phyloP scores from a whole-genome alignment of 163 green algal species.

The Volvox carteri region DNA sequence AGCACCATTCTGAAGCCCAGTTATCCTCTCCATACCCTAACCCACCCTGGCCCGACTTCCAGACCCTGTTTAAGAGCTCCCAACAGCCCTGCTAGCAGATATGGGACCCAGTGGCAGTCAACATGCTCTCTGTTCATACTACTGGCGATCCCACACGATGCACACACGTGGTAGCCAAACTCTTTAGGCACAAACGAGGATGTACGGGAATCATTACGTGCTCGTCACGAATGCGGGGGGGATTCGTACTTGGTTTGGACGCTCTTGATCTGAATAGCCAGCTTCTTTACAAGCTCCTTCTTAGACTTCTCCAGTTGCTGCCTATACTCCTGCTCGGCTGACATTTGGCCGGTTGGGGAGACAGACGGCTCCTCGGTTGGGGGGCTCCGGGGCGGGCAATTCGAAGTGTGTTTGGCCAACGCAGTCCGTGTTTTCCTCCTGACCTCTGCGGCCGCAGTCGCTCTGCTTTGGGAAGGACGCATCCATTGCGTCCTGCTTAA shows the following conservation, averaged over 20 bases:
- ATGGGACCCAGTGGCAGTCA: no score
- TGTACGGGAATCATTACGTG: no score
- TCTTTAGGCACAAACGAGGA: no score
- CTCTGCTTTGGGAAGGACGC: constrained; percentile 20
- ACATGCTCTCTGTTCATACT: no score
- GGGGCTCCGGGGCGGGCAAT: neutral
- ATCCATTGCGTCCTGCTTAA: constrained; percentile 40
- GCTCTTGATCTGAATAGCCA: constrained; percentile 47
- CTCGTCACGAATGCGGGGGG: no score
- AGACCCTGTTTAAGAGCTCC: no score
- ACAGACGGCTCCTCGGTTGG: neutral
- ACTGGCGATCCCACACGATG: no score
- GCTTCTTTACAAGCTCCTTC: constrained; percentile 48
- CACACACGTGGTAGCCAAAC: neutral
- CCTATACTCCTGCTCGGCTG: constrained; percentile 9
- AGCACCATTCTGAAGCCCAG: no score
- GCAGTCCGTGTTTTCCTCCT: neutral
- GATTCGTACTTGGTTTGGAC: constrained; percentile 2
- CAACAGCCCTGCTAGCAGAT: no score
- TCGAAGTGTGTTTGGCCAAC: neutral
- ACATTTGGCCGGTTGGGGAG: neutral
- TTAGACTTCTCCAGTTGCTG: constrained; percentile 9
- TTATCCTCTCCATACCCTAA: no score
- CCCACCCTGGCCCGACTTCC: no score
- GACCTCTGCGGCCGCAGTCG: neutral